These are phyloP conservation scores for Ganoderma multipileum DNA, from an alignment of 1,284 basidiomycete species.

Conservation along the genomic window DNA sequence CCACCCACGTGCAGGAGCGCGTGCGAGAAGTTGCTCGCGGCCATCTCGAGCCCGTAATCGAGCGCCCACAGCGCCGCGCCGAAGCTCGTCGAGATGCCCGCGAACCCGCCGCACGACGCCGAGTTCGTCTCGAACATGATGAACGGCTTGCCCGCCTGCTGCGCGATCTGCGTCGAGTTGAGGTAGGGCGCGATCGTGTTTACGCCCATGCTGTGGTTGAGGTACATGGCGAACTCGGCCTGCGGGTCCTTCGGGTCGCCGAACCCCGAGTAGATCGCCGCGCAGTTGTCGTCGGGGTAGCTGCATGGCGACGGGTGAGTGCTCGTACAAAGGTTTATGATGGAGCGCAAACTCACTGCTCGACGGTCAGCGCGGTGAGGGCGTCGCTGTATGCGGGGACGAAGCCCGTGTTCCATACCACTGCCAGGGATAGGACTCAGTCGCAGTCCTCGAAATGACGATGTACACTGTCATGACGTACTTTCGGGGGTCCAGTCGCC, in stretches of 20 bases:
- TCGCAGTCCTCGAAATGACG: neutral
- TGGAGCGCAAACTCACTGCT: slow-evolving; percentile 47
- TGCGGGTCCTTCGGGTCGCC: slow-evolving; percentile 50
- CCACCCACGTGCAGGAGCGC: slow-evolving; percentile 71
- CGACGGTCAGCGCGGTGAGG: slow-evolving; percentile 59
- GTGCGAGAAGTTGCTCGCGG: slow-evolving; percentile 62
- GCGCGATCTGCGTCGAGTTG: slow-evolving; percentile 53
- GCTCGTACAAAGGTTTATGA: neutral
- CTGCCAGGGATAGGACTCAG: slow-evolving; percentile 14
- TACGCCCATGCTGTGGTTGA: slow-evolving; percentile 60
- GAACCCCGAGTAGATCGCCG: slow-evolving; percentile 47
- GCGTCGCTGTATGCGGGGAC: slow-evolving; percentile 52
- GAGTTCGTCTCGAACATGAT: slow-evolving; percentile 66
- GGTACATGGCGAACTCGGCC: slow-evolving; percentile 57
- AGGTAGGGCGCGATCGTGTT: slow-evolving; percentile 56
- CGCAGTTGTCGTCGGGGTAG: slow-evolving; percentile 67
- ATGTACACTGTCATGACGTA: slow-evolving; percentile 1
- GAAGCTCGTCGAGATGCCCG: slow-evolving; percentile 63
- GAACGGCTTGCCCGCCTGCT: slow-evolving; percentile 48
- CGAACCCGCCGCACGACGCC: slow-evolving; percentile 63
- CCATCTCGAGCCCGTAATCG: slow-evolving; percentile 71
- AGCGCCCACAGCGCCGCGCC: slow-evolving; percentile 76
- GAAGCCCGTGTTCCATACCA: slow-evolving; percentile 66
- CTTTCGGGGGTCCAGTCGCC: slow-evolving; percentile 57
- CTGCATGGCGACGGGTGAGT: slow-evolving; percentile 34